Evolutionary conservation across 1,284 basidiomycete genomes (phyloP).

Genomic region (Trichosporon sp.): DNA sequence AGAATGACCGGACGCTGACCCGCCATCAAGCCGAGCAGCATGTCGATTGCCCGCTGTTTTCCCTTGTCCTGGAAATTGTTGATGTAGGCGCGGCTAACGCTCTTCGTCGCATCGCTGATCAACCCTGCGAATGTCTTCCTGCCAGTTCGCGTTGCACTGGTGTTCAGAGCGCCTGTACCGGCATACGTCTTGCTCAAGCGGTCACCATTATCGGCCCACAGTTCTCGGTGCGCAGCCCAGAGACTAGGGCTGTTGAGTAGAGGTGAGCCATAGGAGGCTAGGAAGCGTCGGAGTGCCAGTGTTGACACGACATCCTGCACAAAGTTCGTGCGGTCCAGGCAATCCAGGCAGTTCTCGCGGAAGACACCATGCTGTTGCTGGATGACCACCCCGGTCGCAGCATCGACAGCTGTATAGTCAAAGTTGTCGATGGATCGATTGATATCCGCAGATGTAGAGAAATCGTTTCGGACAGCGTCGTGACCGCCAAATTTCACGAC

Average conservation of each 20-base stretch:
- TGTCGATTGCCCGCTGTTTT: conserved; percentile 92
- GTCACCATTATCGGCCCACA: conserved; percentile 97
- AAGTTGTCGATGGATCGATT: conserved; percentile 67
- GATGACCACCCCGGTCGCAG: conserved; percentile 60
- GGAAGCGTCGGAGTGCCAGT: conserved; percentile 58
- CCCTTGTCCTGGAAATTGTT: conserved; percentile 96
- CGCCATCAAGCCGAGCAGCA: conserved; percentile 87
- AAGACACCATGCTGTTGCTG: conserved; percentile 85
- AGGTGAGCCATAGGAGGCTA: conserved; percentile 34
- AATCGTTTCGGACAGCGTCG: conserved; percentile 71
- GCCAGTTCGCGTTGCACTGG: conserved; percentile 87
- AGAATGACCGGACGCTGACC: conserved; percentile 82
- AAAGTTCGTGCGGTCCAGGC: conserved; percentile 96
- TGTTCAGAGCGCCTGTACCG: conserved; percentile 93
- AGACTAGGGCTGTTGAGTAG: conserved; percentile 50
- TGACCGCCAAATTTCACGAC: conserved; percentile 77
- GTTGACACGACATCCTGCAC: conserved; percentile 87
- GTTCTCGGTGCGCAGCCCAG: conserved; percentile 80
- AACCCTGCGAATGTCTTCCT: conserved; percentile 89
- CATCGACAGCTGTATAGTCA: conserved; percentile 77
- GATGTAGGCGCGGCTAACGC: conserved; percentile 85
- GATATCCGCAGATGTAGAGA: conserved; percentile 64
- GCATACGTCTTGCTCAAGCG: conserved; percentile 84
- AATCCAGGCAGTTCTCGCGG: conserved; percentile 92
- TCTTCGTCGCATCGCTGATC: conserved; percentile 93